A percentile compares a stretch with the other conserved stretches of the same genome.
Conservation (phyloP, 1,139 yeast genomes). For the Arxiozyma slooffiae region DNA sequence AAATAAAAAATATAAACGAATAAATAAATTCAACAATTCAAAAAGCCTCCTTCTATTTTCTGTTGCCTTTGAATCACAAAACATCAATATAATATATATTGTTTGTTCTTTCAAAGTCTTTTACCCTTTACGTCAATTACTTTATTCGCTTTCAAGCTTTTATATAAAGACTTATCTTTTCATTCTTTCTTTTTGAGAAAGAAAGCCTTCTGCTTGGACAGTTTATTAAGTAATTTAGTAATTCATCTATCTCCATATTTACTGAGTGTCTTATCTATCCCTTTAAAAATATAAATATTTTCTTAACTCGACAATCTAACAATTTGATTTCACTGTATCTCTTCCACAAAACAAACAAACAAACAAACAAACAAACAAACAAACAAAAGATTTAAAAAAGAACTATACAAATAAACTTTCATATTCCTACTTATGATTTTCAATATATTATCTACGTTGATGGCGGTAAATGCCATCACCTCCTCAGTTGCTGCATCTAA, state of each 20-base stretch:
- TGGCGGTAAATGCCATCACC: not conserved
- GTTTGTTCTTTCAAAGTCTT: not conserved
- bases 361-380: not conserved
- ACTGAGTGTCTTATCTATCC: no score
- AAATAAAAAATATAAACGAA: no score
- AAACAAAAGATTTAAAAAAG: no score
- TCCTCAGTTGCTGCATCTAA: not conserved
- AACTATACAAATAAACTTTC: not conserved
- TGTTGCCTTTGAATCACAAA: not conserved
- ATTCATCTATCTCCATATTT: not conserved
- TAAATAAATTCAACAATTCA: not conserved
- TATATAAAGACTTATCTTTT: not conserved
- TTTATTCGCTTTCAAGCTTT: not conserved
- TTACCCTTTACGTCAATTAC: no score
- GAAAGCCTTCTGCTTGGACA: not conserved
- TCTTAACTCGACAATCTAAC: not conserved
- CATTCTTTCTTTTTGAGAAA: no score
- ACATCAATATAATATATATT: not conserved
- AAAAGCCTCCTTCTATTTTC: not conserved
- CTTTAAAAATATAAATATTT: no score
- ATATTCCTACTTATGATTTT: not conserved
- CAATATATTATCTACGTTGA: not conserved
- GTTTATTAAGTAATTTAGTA: no score
- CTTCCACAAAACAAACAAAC: not conserved
- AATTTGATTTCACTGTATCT: not conserved